These are phyloP conservation scores for Capsicum pubescens DNA, from an alignment of 257 asterid genomes.

Conservation along the genomic window DNA sequence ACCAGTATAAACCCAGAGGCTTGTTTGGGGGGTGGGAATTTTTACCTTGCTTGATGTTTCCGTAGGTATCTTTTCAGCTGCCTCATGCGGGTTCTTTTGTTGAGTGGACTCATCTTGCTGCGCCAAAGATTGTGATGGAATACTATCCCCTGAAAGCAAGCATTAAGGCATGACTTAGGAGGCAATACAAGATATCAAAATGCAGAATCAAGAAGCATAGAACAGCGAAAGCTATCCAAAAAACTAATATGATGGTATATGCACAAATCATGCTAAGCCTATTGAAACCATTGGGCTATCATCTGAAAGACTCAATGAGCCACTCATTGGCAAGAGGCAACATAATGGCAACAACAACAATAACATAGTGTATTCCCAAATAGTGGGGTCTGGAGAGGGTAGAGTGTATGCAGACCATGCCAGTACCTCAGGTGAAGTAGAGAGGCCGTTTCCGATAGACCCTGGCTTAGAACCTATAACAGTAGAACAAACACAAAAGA, in stretches of 20 bases:
- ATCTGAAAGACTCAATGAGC: too few relatives aligned
- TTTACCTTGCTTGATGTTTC: slow-evolving; percentile 10
- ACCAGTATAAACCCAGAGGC: not conserved
- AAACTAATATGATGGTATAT: not conserved
- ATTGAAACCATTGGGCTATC: too few relatives aligned
- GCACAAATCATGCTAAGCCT: not conserved
- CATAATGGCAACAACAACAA: too few relatives aligned
- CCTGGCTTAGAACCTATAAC: too few relatives aligned
- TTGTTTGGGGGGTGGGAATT: not conserved
- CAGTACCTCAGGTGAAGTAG: too few relatives aligned
- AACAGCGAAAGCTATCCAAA: not conserved
- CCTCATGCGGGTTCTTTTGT: not conserved
- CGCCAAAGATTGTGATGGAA: not conserved
- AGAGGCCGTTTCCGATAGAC: too few relatives aligned
- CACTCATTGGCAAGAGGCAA: too few relatives aligned
- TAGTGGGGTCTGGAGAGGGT: too few relatives aligned
- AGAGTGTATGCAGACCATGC: too few relatives aligned
- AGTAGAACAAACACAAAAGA: too few relatives aligned
- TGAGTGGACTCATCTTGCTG: not conserved
- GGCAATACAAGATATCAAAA: not conserved
- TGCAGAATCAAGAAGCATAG: not conserved
- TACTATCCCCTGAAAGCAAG: not conserved
- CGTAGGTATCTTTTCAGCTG: not conserved
- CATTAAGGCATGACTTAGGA: too few relatives aligned
- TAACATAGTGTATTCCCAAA: too few relatives aligned